phyloP scores from a whole-genome alignment of 1,284 basidiomycete species.

The Cutaneotrichosporon cyanovorans region DNA sequence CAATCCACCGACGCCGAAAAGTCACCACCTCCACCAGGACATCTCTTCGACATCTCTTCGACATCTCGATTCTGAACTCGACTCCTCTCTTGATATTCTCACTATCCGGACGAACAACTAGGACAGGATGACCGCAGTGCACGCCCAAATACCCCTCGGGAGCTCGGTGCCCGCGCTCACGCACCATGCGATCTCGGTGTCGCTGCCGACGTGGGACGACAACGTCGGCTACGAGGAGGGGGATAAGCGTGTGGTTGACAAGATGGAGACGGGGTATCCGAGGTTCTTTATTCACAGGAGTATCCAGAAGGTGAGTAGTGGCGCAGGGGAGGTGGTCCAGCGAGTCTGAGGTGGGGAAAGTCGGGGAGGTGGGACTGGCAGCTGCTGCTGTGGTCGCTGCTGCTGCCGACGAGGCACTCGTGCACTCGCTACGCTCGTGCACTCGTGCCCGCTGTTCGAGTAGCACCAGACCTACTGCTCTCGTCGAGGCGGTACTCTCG shows the following conservation, averaged over 20 bases:
- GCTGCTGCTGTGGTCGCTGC: background rate
- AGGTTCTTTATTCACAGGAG: conserved; percentile 89
- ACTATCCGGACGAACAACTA: too few species aligned
- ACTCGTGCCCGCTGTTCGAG: too few species aligned
- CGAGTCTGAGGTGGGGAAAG: background rate
- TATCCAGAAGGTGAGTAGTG: conserved; percentile 66
- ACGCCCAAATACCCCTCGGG: conserved; percentile 43
- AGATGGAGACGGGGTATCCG: conserved; percentile 92
- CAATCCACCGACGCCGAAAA: too few species aligned
- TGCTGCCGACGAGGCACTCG: too few species aligned
- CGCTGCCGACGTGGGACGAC: conserved; percentile 88
- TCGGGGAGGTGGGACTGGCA: background rate
- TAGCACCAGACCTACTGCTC: too few species aligned
- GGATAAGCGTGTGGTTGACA: conserved; percentile 68
- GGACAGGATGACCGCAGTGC: conserved; percentile 4
- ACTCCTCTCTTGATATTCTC: too few species aligned
- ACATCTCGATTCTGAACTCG: too few species aligned
- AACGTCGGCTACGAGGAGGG: conserved; percentile 92
- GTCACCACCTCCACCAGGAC: too few species aligned
- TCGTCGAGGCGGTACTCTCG: too few species aligned
- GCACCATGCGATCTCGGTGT: conserved; percentile 93
- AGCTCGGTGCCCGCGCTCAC: conserved; percentile 45
- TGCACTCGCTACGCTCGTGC: too few species aligned
- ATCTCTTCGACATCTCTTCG: too few species aligned
- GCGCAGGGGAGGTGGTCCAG: background rate